Percentiles rank a stretch among this genome's conserved stretches.
phyloP scores from a whole-genome alignment of 2,329 filamentous ascomycete species.

The Parastagonospora avenae region DNA sequence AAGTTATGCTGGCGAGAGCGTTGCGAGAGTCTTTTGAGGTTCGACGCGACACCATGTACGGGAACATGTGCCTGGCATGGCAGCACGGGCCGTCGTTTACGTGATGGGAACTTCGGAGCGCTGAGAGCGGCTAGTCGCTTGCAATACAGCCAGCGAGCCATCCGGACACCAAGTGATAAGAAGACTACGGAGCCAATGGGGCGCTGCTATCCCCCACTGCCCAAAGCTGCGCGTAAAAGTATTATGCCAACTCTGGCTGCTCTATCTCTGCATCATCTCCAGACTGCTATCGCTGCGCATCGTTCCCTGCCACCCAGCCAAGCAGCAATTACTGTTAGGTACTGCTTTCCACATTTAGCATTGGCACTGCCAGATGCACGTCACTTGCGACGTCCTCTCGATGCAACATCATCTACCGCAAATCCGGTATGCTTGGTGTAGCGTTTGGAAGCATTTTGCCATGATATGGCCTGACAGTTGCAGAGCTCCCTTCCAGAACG shows the following conservation, averaged over 20 bases:
- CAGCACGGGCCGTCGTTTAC: constrained; percentile 29
- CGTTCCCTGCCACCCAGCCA: constrained; percentile 24
- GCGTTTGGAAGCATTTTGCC: not conserved
- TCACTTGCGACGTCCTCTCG: constrained; percentile 20
- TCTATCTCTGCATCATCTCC: constrained; percentile 28
- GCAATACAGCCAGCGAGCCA: constrained; percentile 13
- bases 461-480: not conserved
- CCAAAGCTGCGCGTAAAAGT: constrained; percentile 38
- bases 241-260: constrained; percentile 30
- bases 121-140: constrained; percentile 13
- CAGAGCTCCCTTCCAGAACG: not conserved
- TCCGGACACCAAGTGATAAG: constrained; percentile 38
- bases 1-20: constrained; percentile 21
- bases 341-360: constrained; percentile 31
- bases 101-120: constrained; percentile 21
- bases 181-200: constrained; percentile 29
- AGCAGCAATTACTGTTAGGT: constrained; percentile 46
- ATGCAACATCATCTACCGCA: constrained; percentile 24
- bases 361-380: constrained; percentile 34
- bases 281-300: constrained; percentile 19
- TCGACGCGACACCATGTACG: constrained; percentile 7
- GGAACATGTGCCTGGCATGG: constrained; percentile 40
- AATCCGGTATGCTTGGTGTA: constrained; percentile 9
- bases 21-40: constrained; percentile 40
- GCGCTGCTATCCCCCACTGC: constrained; percentile 27